phyloP scores from a whole-genome alignment of 2,329 filamentous ascomycete genomes.

The Lojkania enalia region DNA sequence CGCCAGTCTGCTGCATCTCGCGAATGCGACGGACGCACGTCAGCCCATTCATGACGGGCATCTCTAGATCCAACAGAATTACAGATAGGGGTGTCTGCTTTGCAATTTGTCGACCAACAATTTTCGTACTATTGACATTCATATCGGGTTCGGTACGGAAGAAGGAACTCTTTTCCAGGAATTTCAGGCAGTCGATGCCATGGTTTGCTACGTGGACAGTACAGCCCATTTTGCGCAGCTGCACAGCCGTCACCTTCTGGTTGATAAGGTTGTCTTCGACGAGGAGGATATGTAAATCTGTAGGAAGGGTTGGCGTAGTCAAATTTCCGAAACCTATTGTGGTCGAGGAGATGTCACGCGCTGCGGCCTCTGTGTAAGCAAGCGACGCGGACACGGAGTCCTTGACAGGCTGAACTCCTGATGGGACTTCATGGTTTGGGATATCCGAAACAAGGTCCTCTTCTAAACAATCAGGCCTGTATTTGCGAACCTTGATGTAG shows the following conservation, averaged over 20 bases:
- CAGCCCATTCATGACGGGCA: constrained; percentile 39
- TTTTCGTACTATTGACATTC: not conserved
- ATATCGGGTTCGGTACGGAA: not conserved
- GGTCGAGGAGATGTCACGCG: not conserved
- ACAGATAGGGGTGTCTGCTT: constrained; percentile 35
- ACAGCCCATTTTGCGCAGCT: constrained; percentile 43
- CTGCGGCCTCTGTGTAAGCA: not conserved
- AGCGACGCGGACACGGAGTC: not conserved
- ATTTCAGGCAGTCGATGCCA: constrained; percentile 43
- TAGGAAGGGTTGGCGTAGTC: too few species aligned
- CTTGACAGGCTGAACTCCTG: not conserved
- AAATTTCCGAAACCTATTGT: too few species aligned
- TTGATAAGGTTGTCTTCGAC: constrained; percentile 49
- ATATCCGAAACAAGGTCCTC: not conserved
- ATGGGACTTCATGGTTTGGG: not conserved
- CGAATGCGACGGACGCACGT: constrained; percentile 24
- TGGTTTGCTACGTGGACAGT: constrained; percentile 44
- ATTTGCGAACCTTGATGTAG: constrained; percentile 32
- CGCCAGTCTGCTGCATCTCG: constrained; percentile 17
- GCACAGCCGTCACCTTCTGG: constrained; percentile 47
- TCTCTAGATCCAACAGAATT: constrained; percentile 39
- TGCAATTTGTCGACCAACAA: not conserved
- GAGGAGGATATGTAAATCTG: constrained; percentile 29
- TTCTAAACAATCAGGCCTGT: too few species aligned
- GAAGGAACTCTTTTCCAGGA: constrained; percentile 27